Evolutionary conservation across 805 yeast species (phyloP), one percentile per base, ranked within the genome.

Genomic region (Schizosaccharomyces octosporus): DNA sequence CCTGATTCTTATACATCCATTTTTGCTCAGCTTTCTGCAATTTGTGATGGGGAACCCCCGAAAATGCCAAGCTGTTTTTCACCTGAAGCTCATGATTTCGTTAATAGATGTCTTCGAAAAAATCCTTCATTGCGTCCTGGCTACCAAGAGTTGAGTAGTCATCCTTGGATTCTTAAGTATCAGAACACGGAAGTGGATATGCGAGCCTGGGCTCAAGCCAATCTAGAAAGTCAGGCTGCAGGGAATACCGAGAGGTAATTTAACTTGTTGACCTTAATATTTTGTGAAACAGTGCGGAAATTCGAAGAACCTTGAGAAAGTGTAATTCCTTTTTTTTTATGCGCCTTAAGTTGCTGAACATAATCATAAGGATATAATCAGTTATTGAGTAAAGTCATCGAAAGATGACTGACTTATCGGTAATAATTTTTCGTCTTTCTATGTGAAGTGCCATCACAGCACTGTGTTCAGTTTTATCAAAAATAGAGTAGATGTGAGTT

Each of bases 41-140:
- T 93, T 67, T 97, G 93, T n/a, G 94, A 87, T 69, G 96, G 95
- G 11, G 88, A 85, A 32, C 87, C 95, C 3, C 96, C 96, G n/a
- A 74, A 75, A 58, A 74, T 88, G 61, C 89, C 89, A 19, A 78
- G 72, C 61, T 73, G 72, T 66, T 93, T 79, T 69, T 80, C 89
- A 1, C 70, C 75, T n/a, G 84, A 83, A 61, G 97, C 97, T 0
- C 83, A 81, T 66, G 80, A 82, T 65, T 93, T 93, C 71, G 95
- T 90, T 11, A 75, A 76, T 13, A 77, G 80, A 63, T 72, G 77
- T 72, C 74, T 93, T 62, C 82, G 82, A 67, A 93, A 90, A 72
- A 79, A 79, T 62, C 95, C 98, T 0, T 79, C 80, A 36, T 74
- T 79, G 63, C 79, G 98, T 66, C 96, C 97, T 19, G 79, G 82